A percentile compares a stretch with the other conserved stretches of the same genome.
These are phyloP conservation scores for Clitocybe nebularis DNA, from an alignment of 1,284 basidiomycete genomes.

Conservation along the genomic window DNA sequence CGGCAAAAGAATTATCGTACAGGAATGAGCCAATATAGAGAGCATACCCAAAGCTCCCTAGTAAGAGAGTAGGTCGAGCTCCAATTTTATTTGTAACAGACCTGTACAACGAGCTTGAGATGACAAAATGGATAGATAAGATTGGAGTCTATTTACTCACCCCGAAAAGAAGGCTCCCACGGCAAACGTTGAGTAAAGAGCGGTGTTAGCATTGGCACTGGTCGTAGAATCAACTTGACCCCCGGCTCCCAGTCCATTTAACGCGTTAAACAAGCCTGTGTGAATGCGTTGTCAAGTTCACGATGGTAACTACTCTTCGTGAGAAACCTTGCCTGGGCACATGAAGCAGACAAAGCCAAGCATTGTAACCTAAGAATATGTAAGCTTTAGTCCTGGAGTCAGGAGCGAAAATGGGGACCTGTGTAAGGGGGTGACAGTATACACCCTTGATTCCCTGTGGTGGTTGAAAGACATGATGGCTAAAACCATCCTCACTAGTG, in stretches of 20 bases:
- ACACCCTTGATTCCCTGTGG: constrained; percentile 34
- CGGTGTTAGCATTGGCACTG: constrained; percentile 61
- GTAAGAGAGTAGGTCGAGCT: constrained; percentile 62
- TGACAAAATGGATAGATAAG: constrained; percentile 15
- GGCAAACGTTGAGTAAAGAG: constrained; percentile 69
- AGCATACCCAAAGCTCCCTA: constrained; percentile 69
- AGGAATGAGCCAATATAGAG: constrained; percentile 75
- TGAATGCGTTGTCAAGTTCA: no score
- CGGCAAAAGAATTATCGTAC: no score
- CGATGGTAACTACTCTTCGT: background rate
- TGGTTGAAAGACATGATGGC: constrained; percentile 23
- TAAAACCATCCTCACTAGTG: background rate
- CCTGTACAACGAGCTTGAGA: constrained; percentile 28
- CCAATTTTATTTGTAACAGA: constrained; percentile 77
- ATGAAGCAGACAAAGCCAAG: constrained; percentile 67
- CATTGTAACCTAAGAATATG: constrained; percentile 42
- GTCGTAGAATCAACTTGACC: constrained; percentile 60
- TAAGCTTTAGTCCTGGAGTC: no score
- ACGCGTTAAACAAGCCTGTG: constrained; percentile 47
- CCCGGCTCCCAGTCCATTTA: constrained; percentile 67
- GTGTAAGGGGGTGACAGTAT: constrained; percentile 46
- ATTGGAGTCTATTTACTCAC: constrained; percentile 32
- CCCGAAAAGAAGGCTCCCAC: constrained; percentile 60
- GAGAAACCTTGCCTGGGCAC: constrained; percentile 47
- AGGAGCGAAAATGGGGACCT: constrained; percentile 30